phyloP scores from a whole-genome alignment of 768 basidiomycete genomes.

The Floccularia luteovirens region DNA sequence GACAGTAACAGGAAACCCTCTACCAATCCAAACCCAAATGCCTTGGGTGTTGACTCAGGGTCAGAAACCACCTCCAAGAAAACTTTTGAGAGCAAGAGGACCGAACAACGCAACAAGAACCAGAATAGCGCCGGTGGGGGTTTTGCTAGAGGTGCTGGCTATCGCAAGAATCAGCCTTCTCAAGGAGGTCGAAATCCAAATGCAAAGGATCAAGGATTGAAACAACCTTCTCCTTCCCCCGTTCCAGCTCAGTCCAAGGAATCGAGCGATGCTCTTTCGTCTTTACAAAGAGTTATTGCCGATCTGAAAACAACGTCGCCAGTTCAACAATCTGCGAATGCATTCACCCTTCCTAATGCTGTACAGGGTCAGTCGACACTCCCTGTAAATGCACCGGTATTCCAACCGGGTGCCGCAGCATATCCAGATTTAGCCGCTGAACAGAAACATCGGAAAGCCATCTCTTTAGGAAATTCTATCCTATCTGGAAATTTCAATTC shows the following conservation, averaged over 20 bases:
- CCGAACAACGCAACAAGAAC: constrained; percentile 49
- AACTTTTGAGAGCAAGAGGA: constrained; percentile 48
- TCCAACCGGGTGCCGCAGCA: constrained; percentile 59
- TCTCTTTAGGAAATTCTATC: constrained; percentile 56
- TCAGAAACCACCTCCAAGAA: constrained; percentile 65
- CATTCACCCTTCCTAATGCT: constrained; percentile 37
- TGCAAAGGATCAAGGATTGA: constrained; percentile 30
- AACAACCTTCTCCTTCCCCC: constrained; percentile 37
- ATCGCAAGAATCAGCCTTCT: constrained; percentile 54
- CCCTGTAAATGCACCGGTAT: constrained; percentile 61
- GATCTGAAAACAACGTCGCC: constrained; percentile 86
- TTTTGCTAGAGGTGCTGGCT: constrained; percentile 37
- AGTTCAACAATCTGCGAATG: constrained; percentile 36
- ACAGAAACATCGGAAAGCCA: constrained; percentile 76
- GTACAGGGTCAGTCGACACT: constrained; percentile 47
- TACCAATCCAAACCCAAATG: constrained; percentile 26
- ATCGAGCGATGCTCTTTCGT: constrained; percentile 75
- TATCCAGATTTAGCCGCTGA: constrained; percentile 46
- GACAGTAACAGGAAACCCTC: constrained; percentile 57
- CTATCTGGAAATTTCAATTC: constrained; percentile 57
- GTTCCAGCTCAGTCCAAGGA: constrained; percentile 42
- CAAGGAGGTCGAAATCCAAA: constrained; percentile 42
- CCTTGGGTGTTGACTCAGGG: constrained; percentile 52
- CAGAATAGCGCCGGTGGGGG: constrained; percentile 37
- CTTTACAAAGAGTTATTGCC: constrained; percentile 88